A percentile compares a stretch with the other conserved stretches of the same genome.
phyloP scores from a whole-genome alignment of 2,329 filamentous ascomycete genomes.

The Mycogone perniciosa region DNA sequence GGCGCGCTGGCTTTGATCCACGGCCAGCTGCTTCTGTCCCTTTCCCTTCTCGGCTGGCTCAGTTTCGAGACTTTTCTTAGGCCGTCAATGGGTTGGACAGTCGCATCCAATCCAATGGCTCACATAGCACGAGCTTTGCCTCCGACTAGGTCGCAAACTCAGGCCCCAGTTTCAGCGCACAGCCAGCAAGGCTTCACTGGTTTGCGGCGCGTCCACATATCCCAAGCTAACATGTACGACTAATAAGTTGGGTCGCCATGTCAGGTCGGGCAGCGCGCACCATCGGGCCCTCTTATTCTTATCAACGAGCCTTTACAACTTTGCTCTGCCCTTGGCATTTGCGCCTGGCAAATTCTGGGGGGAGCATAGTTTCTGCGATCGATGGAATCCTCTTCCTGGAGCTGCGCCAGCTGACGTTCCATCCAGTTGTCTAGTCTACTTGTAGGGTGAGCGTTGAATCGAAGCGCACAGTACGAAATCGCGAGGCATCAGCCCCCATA shows the following conservation, averaged over 20 bases:
- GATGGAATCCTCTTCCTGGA: too few species aligned
- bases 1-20: conserved; percentile 8
- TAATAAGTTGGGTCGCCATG: conserved; percentile 9
- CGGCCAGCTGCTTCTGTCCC: background rate
- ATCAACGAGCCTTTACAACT: too few species aligned
- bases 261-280: conserved; percentile 13
- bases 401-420: background rate
- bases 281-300: background rate
- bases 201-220: conserved; percentile 9
- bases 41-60: conserved; percentile 5
- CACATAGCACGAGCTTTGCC: conserved; percentile 10
- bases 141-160: conserved; percentile 8
- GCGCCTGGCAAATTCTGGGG: too few species aligned
- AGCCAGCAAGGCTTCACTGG: conserved; percentile 8
- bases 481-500: conserved; percentile 3
- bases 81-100: background rate
- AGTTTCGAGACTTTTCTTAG: conserved; percentile 4
- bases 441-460: background rate
- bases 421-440: background rate
- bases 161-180: conserved; percentile 10
- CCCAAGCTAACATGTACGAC: background rate
- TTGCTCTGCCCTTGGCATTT: too few species aligned
- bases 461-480: conserved; percentile 2
- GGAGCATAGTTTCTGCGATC: too few species aligned
- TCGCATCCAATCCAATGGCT: conserved; percentile 8